Evolutionary conservation across 2,329 filamentous ascomycete genomes (phyloP).

Genomic region (Stemphylium lycopersici): DNA sequence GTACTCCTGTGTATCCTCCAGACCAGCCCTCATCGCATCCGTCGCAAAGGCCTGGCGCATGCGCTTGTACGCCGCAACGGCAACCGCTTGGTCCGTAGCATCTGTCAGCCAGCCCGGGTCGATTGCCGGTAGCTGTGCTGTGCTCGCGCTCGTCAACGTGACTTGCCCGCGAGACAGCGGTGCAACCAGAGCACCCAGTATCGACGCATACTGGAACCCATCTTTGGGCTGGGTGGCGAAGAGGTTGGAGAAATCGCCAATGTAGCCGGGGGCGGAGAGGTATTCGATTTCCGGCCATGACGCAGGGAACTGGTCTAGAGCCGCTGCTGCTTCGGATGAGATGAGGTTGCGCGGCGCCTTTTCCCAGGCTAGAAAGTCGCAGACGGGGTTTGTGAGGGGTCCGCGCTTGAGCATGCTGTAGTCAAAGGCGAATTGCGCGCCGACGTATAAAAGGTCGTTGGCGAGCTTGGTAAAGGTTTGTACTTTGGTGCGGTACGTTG

Average conservation of each 20-base stretch:
- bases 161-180: slow-evolving; percentile 47
- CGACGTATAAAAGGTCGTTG: slow-evolving; percentile 15
- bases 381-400: slow-evolving; percentile 25
- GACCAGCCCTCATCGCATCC: slow-evolving; percentile 20
- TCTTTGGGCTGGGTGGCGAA: slow-evolving; percentile 30
- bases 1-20: slow-evolving; percentile 20
- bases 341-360: slow-evolving; percentile 20
- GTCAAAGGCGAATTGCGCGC: background rate
- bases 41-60: slow-evolving; percentile 34
- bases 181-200: slow-evolving; percentile 38
- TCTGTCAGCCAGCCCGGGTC: slow-evolving; percentile 47
- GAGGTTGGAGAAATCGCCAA: slow-evolving; percentile 24
- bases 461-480: slow-evolving; percentile 17
- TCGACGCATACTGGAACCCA: slow-evolving; percentile 41
- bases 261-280: slow-evolving; percentile 18
- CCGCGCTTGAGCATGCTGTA: slow-evolving; percentile 2
- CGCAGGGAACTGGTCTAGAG: slow-evolving; percentile 18
- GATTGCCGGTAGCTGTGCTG: slow-evolving; percentile 36
- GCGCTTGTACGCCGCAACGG: slow-evolving; percentile 41
- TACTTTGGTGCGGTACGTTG: slow-evolving; percentile 26
- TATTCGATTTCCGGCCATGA: slow-evolving; percentile 41
- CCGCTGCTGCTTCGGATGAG: slow-evolving; percentile 10
- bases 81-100: slow-evolving; percentile 39
- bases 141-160: slow-evolving; percentile 38
- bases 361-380: slow-evolving; percentile 36